Evolutionary conservation across 768 basidiomycete genomes (phyloP), one percentile per base, ranked within the genome.

Genomic region (Termitomyces sp.): DNA sequence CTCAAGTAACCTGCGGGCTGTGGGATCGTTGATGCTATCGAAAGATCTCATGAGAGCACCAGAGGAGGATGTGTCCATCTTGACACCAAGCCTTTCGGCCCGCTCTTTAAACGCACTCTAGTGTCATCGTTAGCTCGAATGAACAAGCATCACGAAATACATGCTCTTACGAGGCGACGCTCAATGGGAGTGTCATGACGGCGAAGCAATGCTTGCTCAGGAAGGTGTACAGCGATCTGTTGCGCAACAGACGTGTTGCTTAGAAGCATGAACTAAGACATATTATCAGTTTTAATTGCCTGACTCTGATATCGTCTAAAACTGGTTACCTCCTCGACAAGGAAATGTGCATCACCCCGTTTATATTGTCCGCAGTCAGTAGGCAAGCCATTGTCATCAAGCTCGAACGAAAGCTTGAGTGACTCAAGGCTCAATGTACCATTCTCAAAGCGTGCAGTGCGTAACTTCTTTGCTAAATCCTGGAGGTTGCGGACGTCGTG

Each of bases 191-290:
- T 83, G 69, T 98, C 97, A 66, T 98, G 95, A 56, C 97, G 89
- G 60, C 97, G 89, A 44, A 99, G 83, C 14, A 99, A 79, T n/a
- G 96, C 91, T 71, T 98, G 97, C 70, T 99, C 97, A 27, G 97
- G 95, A 26, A 98, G 83, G 65, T 94, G 86, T 24, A 95, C 88
- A 37, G 96, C 96, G 65, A 97, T 87, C 64, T 95, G 89, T 69
- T 95, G 93, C 10, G 97, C 95, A 40, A 95, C 89, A 13, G 92
- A 78, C 34, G 88, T 86, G 69, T 98, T 99, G 62, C 90, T 87
- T 55, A 96, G 78, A 18, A 98, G 76, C 96, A 98, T 98, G 76
- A 93, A 95, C 93, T 95, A 64, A 0, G 26, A 52, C 13, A n/a
- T 30, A 39, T 9, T 27, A n/a, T 52, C n/a, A 52, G 26, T 40